Evolutionary conservation across 106 monocot genomes (phyloP).

Genomic region (Allium sativum): DNA sequence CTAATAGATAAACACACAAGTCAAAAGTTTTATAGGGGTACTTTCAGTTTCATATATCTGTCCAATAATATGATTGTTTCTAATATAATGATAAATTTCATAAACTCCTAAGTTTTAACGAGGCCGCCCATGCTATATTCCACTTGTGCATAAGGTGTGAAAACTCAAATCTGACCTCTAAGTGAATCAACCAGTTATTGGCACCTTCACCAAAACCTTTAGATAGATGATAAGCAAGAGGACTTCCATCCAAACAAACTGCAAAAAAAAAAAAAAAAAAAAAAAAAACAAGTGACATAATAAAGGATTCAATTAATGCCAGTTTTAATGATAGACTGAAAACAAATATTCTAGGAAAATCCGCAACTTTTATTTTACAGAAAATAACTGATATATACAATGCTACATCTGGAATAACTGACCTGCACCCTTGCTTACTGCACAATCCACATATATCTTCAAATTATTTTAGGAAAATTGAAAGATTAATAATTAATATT

Average conservation of each 20-base stretch:
- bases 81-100: too few relatives aligned
- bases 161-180: slow-evolving; percentile 35
- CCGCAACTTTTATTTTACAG: not conserved
- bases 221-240: slow-evolving; percentile 57
- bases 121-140: too few relatives aligned
- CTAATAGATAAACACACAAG: too few relatives aligned
- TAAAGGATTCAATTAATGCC: not conserved
- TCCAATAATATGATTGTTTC: too few relatives aligned
- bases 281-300: too few relatives aligned
- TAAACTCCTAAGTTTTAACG: too few relatives aligned
- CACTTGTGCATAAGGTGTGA: not conserved
- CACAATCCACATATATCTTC: slow-evolving; percentile 23
- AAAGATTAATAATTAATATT: too few relatives aligned
- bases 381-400: too few relatives aligned
- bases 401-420: too few relatives aligned
- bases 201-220: slow-evolving; percentile 52
- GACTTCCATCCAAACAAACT: slow-evolving; percentile 85
- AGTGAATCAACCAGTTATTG: slow-evolving; percentile 46
- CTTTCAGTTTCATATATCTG: too few relatives aligned
- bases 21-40: too few relatives aligned
- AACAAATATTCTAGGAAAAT: not conserved
- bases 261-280: not conserved
- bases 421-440: slow-evolving; percentile 44
- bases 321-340: not conserved
- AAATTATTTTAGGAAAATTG: too few relatives aligned